Evolutionary conservation across 768 basidiomycete genomes (phyloP), one percentile per base, ranked within the genome.

Genomic region (Collybiopsis confluens): DNA sequence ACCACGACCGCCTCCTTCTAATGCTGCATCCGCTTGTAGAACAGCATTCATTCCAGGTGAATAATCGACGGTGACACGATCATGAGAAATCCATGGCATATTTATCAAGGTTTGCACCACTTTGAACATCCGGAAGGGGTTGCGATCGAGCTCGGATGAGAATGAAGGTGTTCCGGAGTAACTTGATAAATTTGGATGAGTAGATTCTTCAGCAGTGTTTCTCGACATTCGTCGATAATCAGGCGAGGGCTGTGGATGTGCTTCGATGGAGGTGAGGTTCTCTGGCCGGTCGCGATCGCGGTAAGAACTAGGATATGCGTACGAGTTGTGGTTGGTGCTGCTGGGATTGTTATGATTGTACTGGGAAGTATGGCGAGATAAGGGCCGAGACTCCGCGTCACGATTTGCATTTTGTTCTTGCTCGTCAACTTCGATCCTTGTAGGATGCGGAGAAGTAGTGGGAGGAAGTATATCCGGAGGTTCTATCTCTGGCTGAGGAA

Each of bases 151-250:
- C 35, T 48, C 47, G 15, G 47, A 36, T 20, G 47, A 48, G 35
- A 48, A 48, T 21, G 47, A 48, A 35, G 47, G 47, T 1, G 47
- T 48, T 16, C 47, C 47, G 11, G 23, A 2, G n/a, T 33, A 48
- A 23, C 30, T 33, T 6, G 30, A 6, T 33, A 20, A 36, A 15
- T 21, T 26, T 18, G 20, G 30, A 26, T 16, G 36, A 11, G 37
- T 23, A 2, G 47, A 48, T 37, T 48, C 47, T 2, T 48, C 47
- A 13, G 33, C 47, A 15, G 47, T 48, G 37, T 48, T 18, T 21
- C 47, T 48, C 11, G 47, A 48, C 47, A 48, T 48, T 37, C 47
- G 30, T 20, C 47, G 47, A 38, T 48, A 48, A 9, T 48, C 47
- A 5, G 47, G 47, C 30, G 47, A 48, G 5, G 47, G 47, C 11